Percentiles rank a stretch among this genome's conserved stretches.
Evolutionary conservation across 192 early-diverging fungal genomes (phyloP).

Genomic region (Rhizophlyctis rosea): DNA sequence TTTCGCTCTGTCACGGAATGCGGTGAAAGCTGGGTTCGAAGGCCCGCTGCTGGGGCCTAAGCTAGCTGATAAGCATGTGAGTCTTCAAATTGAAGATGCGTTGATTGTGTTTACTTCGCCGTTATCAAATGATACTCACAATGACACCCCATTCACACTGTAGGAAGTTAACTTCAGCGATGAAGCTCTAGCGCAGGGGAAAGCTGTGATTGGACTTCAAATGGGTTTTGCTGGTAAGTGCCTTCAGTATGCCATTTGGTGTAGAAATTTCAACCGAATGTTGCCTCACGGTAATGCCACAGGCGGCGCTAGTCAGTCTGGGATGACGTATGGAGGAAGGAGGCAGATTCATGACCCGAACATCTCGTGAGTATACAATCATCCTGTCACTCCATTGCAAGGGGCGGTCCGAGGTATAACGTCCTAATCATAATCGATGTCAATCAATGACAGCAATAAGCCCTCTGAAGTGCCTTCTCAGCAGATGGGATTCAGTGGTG

Average conservation of each 20-base stretch:
- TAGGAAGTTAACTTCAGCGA: conserved; percentile 58
- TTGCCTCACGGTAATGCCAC: too few relatives aligned
- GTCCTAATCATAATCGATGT: too few relatives aligned
- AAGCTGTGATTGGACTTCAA: conserved; percentile 55
- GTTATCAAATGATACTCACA: background rate
- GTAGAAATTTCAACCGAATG: too few relatives aligned
- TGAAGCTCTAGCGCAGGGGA: conserved; percentile 56
- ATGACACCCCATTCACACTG: background rate
- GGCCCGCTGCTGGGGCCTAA: conserved; percentile 62
- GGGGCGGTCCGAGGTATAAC: too few relatives aligned
- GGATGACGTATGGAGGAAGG: conserved; percentile 27
- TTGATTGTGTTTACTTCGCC: background rate
- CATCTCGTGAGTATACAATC: conserved; percentile 9
- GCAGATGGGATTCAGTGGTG: conserved; percentile 6
- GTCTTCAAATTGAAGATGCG: conserved; percentile 3
- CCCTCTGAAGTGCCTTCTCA: conserved; percentile 5
- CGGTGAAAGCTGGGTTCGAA: conserved; percentile 53
- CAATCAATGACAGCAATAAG: too few relatives aligned
- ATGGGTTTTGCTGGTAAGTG: conserved; percentile 37
- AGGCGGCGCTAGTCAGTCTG: conserved; percentile 21
- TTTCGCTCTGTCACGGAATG: conserved; percentile 69
- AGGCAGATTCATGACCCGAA: conserved; percentile 24
- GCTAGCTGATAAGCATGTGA: conserved; percentile 59
- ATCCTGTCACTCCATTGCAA: too few relatives aligned
- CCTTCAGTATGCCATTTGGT: too few relatives aligned